Conservation (phyloP, 805 yeast species). For the Pichia cephalocereana region DNA sequence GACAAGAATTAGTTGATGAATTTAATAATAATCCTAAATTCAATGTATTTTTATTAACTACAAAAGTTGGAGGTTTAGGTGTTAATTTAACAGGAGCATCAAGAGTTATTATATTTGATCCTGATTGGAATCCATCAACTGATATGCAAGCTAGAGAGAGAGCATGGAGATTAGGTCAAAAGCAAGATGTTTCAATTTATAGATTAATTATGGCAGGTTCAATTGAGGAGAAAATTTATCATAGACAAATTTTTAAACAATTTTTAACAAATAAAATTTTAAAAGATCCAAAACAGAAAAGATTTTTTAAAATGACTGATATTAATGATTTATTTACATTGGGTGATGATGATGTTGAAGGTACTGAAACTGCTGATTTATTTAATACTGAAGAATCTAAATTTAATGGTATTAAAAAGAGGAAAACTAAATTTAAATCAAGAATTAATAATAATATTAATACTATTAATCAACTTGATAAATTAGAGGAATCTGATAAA, state of each 20-base stretch:
- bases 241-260: conserved; percentile 93
- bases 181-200: conserved; percentile 82
- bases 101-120: conserved; percentile 87
- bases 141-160: conserved; percentile 95
- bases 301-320: conserved; percentile 90
- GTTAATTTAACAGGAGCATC: conserved; percentile 93
- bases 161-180: conserved; percentile 96
- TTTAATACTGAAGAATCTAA: conserved; percentile 41
- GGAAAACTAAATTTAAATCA: conserved; percentile 25
- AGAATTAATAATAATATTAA: conserved; percentile 2
- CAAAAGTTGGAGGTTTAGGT: conserved; percentile 95
- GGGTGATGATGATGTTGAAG: conserved; percentile 61
- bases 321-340: conserved; percentile 81
- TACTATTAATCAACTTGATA: conserved; percentile 10
- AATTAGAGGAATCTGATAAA: conserved; percentile 45
- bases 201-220: conserved; percentile 91
- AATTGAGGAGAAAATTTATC: conserved; percentile 94
- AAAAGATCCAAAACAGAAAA: conserved; percentile 88
- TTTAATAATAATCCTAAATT: conserved; percentile 58
- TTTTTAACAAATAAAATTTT: conserved; percentile 86
- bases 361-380: conserved; percentile 60
- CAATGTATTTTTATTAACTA: conserved; percentile 71
- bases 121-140: conserved; percentile 98
- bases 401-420: conserved; percentile 24
- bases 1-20: conserved; percentile 74